Evolutionary conservation across 495 filamentous ascomycete species (phyloP).

Genomic region (Xylaria cubensis): DNA sequence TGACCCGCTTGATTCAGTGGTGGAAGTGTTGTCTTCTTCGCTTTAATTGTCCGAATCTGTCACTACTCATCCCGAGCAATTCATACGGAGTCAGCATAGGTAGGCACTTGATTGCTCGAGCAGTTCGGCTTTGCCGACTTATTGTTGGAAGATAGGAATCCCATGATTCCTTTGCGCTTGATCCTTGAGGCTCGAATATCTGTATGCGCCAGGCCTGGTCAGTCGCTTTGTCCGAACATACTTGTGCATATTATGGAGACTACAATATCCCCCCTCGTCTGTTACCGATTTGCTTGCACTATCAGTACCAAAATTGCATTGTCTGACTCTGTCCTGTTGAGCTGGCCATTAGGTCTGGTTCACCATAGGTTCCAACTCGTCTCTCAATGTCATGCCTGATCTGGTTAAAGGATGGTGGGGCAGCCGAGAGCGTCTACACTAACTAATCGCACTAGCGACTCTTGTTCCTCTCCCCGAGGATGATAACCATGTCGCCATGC

Average conservation of each 20-base stretch:
- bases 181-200: constrained; percentile 2
- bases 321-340: background rate
- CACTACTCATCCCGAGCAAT: background rate
- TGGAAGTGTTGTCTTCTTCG: constrained; percentile 11
- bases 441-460: background rate
- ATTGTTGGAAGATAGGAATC: constrained; percentile 11
- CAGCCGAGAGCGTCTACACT: background rate
- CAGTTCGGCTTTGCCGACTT: constrained; percentile 15
- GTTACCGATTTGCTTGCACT: background rate
- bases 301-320: background rate
- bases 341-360: background rate
- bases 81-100: background rate
- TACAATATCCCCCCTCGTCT: background rate
- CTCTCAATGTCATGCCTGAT: constrained; percentile 7
- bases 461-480: constrained; percentile 16
- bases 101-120: background rate
- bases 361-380: too few species aligned
- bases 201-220: background rate
- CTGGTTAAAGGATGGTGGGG: constrained; percentile 5
- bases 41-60: constrained; percentile 29
- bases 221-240: constrained; percentile 1
- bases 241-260: background rate
- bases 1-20: background rate
- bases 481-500: constrained; percentile 25
- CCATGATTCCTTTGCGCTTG: background rate